Evolutionary conservation across 148 eudicot species (phyloP), one percentile per base, ranked within the genome.

Genomic region (Nepenthes gracilis): DNA sequence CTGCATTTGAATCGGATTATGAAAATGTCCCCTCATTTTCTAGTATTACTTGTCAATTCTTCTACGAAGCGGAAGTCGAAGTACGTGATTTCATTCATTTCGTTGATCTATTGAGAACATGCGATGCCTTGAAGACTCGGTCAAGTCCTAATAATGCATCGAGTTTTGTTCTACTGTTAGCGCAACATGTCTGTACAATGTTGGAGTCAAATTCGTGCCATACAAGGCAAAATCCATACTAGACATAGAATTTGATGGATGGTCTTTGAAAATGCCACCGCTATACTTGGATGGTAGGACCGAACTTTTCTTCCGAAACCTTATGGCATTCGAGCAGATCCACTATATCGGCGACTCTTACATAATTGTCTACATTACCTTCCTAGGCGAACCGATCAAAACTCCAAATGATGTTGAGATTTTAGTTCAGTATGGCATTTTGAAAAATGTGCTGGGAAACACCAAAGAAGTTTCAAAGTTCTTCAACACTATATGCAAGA

Each of bases 331-430:
- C 0, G 70, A 67, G 70, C 12, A 6, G 0, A 50, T 33, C 3
- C 70, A 50, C 35, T 23, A 59, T 14, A 0, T 0, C 14, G 8
- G 0, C 2, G 51, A n/a, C 2, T 35, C n/a, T 15, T 51, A 67
- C n/a, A 52, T 59, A 33, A 58, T 34, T 0, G 67, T 54, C 59
- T 64, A 54, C 34, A 2, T 50, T 1, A 23, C 54, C 9, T 64
- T 64, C 49, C 3, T 64, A 48, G 67, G 40, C n/a, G 23, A 48
- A 11, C 59, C 54, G 7, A 64, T 64, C 0, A 56, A 40, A 59
- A 54, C 59, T 36, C 59, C 67, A 0, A 45, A 11, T 1, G 67
- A 64, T 23, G 51, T 64, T 48, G 35, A 55, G 14, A 0, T 64
- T 1, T 59, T 64, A 12, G 43, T 55, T 10, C 2, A 37, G 47